Conservation (phyloP, 352 stramenopile genomes). For the Phytopythium montanum region DNA sequence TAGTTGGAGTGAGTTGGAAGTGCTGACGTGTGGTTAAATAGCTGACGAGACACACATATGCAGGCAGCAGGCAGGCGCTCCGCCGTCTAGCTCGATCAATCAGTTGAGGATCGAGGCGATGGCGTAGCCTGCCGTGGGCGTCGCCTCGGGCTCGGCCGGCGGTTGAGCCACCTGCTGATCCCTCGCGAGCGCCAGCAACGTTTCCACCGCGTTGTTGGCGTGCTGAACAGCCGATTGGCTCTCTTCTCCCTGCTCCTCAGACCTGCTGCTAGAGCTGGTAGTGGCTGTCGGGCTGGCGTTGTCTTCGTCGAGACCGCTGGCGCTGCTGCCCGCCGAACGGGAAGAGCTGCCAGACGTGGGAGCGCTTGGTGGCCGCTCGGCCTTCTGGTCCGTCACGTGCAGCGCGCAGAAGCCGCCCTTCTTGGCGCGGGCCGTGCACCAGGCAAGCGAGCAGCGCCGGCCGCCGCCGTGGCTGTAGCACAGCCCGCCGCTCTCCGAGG, state of each 20-base stretch:
- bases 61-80: not conserved
- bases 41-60: not conserved
- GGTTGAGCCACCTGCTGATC: slow-evolving; percentile 9
- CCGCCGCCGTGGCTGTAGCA: slow-evolving; percentile 79
- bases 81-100: slow-evolving; percentile 6
- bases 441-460: slow-evolving; percentile 57
- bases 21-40: slow-evolving; percentile 24
- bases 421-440: slow-evolving; percentile 72
- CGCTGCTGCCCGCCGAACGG: not conserved
- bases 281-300: not conserved
- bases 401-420: slow-evolving; percentile 67
- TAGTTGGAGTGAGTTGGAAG: slow-evolving; percentile 1
- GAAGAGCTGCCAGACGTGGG: not conserved
- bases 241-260: not conserved
- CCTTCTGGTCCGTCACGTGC: slow-evolving; percentile 38
- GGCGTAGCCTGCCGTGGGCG: slow-evolving; percentile 25
- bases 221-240: slow-evolving; percentile 12
- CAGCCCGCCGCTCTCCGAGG: slow-evolving; percentile 61
- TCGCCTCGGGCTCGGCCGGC: not conserved
- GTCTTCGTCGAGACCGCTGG: not conserved
- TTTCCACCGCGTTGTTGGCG: slow-evolving; percentile 56
- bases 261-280: not conserved
- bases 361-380: slow-evolving; percentile 13
- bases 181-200: slow-evolving; percentile 60
- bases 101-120: slow-evolving; percentile 60